A percentile compares a stretch with the other conserved stretches of the same genome.
Evolutionary conservation across 2,329 filamentous ascomycete genomes (phyloP).

Genomic region (Xylariomycetidae sp.): DNA sequence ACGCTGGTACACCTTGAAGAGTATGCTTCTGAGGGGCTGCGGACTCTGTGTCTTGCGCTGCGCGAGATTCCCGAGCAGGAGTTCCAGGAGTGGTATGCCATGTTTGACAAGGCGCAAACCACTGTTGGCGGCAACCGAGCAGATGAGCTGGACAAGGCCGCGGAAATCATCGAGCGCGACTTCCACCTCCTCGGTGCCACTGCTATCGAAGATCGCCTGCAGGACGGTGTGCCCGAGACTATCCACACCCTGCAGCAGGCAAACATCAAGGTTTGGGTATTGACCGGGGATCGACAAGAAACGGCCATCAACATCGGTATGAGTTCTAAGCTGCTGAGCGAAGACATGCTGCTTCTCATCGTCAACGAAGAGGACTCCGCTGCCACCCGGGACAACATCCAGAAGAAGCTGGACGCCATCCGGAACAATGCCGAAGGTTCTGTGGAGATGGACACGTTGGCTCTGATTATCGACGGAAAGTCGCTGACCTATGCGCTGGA

Average conservation of each 20-base stretch:
- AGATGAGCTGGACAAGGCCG: constrained; percentile 93
- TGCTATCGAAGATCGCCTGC: constrained; percentile 92
- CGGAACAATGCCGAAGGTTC: constrained; percentile 71
- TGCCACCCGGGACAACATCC: constrained; percentile 79
- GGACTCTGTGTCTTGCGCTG: constrained; percentile 91
- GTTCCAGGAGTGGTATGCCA: constrained; percentile 76
- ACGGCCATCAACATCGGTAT: constrained; percentile 99
- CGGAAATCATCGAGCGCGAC: constrained; percentile 90
- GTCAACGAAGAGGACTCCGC: constrained; percentile 82
- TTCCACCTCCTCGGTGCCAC: constrained; percentile 89
- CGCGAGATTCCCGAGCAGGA: constrained; percentile 87
- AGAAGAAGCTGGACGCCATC: constrained; percentile 91
- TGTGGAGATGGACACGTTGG: constrained; percentile 78
- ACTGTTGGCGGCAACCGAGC: constrained; percentile 89
- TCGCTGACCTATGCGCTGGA: constrained; percentile 91
- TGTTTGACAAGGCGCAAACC: constrained; percentile 83
- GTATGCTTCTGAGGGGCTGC: constrained; percentile 91
- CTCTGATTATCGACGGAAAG: constrained; percentile 92
- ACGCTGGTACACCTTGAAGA: constrained; percentile 96
- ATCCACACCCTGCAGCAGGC: constrained; percentile 96
- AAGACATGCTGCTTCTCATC: constrained; percentile 97
- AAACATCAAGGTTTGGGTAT: constrained; percentile 97
- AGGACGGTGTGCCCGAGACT: constrained; percentile 96
- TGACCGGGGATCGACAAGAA: constrained; percentile 96
- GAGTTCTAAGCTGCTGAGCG: constrained; percentile 97